Evolutionary conservation across 192 early-diverging fungal species (phyloP).

Genomic region (Coemansia sp.): DNA sequence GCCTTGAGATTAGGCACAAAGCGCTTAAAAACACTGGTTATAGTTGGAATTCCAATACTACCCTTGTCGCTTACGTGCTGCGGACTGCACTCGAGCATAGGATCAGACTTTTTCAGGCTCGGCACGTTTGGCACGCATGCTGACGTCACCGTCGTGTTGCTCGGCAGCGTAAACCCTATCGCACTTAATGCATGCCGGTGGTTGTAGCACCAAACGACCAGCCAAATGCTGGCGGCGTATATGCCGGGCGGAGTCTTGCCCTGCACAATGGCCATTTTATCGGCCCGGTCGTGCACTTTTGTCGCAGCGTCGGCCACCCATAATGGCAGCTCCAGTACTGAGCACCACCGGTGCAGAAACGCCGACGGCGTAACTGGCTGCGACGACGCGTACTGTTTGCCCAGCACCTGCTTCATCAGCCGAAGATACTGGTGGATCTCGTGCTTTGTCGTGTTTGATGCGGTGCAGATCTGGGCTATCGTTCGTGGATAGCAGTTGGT

Average conservation of each 20-base stretch:
- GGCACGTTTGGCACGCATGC: conserved; percentile 27
- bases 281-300: conserved; percentile 59
- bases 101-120: conserved; percentile 13
- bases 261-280: conserved; percentile 58
- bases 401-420: conserved; percentile 61
- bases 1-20: conserved; percentile 36
- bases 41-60: conserved; percentile 61
- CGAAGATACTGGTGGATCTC: conserved; percentile 66
- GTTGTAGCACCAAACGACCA: conserved; percentile 63
- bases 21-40: conserved; percentile 60
- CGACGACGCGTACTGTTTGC: conserved; percentile 44
- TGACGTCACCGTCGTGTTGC: conserved; percentile 29
- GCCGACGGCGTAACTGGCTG: conserved; percentile 49
- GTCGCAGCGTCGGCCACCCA: conserved; percentile 57
- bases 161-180: conserved; percentile 4
- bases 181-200: conserved; percentile 29
- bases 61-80: conserved; percentile 59
- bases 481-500: conserved; percentile 60
- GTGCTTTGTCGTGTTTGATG: conserved; percentile 61
- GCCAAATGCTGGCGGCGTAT: conserved; percentile 63
- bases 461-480: conserved; percentile 63
- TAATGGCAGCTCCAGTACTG: conserved; percentile 54
- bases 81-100: conserved; percentile 51
- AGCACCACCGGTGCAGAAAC: conserved; percentile 59
- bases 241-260: conserved; percentile 67